phyloP scores from a whole-genome alignment of 352 stramenopile genomes.

The Globisporangium cederbergense region DNA sequence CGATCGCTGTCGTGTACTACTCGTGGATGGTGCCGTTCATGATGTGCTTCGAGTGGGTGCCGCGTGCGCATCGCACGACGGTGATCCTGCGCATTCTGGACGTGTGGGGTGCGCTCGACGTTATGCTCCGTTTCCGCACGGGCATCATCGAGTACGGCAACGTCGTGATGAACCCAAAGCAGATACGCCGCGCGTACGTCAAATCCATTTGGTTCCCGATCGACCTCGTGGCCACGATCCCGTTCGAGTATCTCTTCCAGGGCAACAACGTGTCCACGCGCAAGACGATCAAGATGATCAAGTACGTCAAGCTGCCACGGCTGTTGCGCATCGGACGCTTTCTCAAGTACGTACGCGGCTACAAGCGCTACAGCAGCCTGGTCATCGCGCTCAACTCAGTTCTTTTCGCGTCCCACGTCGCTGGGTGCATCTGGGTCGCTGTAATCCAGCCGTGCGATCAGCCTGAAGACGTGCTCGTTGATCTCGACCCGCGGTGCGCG shows the following conservation, averaged over 20 bases:
- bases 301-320: constrained; percentile 64
- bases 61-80: constrained; percentile 20
- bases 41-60: constrained; percentile 69
- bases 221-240: constrained; percentile 51
- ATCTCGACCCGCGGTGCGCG: constrained; percentile 24
- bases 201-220: constrained; percentile 62
- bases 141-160: constrained; percentile 53
- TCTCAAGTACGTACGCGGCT: constrained; percentile 52
- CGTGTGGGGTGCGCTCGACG: constrained; percentile 46
- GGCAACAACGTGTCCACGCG: constrained; percentile 40
- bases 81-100: constrained; percentile 48
- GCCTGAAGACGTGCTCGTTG: constrained; percentile 12
- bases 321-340: constrained; percentile 56
- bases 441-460: constrained; percentile 42
- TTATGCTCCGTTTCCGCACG: constrained; percentile 52
- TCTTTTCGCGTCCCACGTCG: constrained; percentile 49
- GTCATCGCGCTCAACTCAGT: constrained; percentile 47
- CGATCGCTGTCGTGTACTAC: constrained; percentile 58
- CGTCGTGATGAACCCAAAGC: constrained; percentile 51
- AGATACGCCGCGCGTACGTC: constrained; percentile 44
- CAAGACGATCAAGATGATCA: constrained; percentile 75
- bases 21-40: constrained; percentile 73
- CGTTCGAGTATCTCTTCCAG: constrained; percentile 54
- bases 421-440: constrained; percentile 55
- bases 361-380: constrained; percentile 59